A percentile compares a stretch with the other conserved stretches of the same genome.
Evolutionary conservation across 805 yeast species (phyloP).

Genomic region (Pichia pseudocactophila): DNA sequence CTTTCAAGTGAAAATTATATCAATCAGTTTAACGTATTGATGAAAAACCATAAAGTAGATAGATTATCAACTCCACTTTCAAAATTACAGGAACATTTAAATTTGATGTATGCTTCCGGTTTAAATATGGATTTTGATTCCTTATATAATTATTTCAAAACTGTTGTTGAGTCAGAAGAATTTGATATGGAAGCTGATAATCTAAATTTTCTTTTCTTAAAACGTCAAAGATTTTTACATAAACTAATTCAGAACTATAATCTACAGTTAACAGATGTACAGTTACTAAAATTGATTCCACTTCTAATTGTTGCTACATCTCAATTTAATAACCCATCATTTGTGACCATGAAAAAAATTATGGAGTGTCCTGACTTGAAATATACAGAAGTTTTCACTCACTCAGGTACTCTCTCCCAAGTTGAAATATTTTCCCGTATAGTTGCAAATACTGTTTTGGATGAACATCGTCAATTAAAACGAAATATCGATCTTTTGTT

Average conservation of each 20-base stretch:
- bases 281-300: slow-evolving; percentile 20
- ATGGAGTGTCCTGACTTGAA: neutral
- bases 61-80: slow-evolving; percentile 15
- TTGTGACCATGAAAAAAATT: slow-evolving; percentile 14
- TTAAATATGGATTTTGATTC: slow-evolving; percentile 17
- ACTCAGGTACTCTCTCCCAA: slow-evolving; percentile 8
- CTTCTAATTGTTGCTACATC: slow-evolving; percentile 21
- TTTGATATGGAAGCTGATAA: slow-evolving; percentile 13
- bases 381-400: slow-evolving; percentile 1
- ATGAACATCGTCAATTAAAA: neutral
- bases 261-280: slow-evolving; percentile 14
- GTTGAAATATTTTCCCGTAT: slow-evolving; percentile 2
- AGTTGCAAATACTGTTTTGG: neutral
- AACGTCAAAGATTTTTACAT: slow-evolving; percentile 16
- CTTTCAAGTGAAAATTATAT: slow-evolving; percentile 13
- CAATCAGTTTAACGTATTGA: slow-evolving; percentile 14
- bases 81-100: slow-evolving; percentile 17
- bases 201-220: slow-evolving; percentile 14
- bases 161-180: slow-evolving; percentile 23
- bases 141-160: slow-evolving; percentile 15
- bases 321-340: slow-evolving; percentile 19
- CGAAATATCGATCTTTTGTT: slow-evolving; percentile 11
- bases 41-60: slow-evolving; percentile 16
- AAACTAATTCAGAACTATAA: slow-evolving; percentile 15
- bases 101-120: slow-evolving; percentile 25